A percentile compares a stretch with the other conserved stretches of the same genome.
Evolutionary conservation across 768 basidiomycete genomes (phyloP).

Genomic region (Cystofilobasidium ferigula): DNA sequence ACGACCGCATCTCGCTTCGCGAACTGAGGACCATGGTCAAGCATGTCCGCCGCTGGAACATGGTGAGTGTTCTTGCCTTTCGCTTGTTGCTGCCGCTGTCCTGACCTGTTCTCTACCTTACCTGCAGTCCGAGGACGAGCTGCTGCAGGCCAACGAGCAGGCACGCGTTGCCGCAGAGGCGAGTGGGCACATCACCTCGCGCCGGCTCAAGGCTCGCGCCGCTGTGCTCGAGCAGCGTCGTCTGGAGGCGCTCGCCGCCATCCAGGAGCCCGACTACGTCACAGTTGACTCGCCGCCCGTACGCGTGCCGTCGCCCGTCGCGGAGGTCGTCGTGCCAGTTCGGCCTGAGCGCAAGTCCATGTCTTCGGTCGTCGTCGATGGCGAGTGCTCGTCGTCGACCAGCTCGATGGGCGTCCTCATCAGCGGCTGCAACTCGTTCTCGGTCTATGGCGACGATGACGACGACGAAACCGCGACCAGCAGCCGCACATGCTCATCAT

Average conservation of each 20-base stretch:
- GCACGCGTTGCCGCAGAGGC: slow-evolving; percentile 18
- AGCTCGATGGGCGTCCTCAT: neutral
- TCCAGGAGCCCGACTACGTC: neutral
- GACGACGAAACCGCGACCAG: neutral
- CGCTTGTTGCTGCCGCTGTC: neutral
- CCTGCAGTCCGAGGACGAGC: slow-evolving; percentile 39
- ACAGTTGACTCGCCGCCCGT: neutral
- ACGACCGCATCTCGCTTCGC: slow-evolving; percentile 51
- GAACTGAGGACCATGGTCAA: slow-evolving; percentile 52
- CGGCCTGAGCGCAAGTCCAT: neutral
- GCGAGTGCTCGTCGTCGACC: neutral
- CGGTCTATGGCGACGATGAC: neutral
- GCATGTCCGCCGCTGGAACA: slow-evolving; percentile 11
- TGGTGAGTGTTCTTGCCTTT: slow-evolving; percentile 6
- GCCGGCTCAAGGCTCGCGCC: neutral
- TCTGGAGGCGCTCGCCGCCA: neutral
- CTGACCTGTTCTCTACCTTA: slow-evolving; percentile 34
- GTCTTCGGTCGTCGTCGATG: neutral
- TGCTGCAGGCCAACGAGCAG: slow-evolving; percentile 5
- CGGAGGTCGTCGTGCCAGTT: neutral
- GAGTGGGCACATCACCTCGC: slow-evolving; percentile 6
- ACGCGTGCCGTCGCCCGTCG: neutral
- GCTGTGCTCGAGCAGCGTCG: slow-evolving; percentile 5
- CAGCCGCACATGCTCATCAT: neutral
- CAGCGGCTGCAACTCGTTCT: neutral